Base-by-base conservation (phyloP, 1,139 yeast species). In the Magnusiomyces fungicola region DNA sequence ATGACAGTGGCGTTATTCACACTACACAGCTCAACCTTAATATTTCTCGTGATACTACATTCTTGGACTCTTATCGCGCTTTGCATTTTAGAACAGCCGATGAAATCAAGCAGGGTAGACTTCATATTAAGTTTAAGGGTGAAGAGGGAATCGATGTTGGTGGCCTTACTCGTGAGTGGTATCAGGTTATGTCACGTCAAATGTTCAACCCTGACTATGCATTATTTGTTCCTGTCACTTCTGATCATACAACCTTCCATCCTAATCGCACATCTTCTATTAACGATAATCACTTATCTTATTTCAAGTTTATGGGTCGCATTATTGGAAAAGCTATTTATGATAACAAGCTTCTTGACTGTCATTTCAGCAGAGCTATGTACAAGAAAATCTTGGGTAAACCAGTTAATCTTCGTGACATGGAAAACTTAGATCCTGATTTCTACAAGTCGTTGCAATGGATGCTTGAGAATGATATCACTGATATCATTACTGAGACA, bases 131-230 rank as follows among this genome's bases (percentile, higher is more conserved):
- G 30, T 94, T 94, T 70, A 83, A 82, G 58, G 96, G 96, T 3
- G 99, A 94, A 65, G 85, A 86, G 52, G 99, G 98, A 58, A 87
- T 92, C 46, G 99, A 94, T 73, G 98, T 97, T 2, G 99, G 99
- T 58, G 99, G 99, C 47, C 83, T 94, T 22, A 88, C 97, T 0
- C 75, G 98, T 61, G 99, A 94, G 66, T 94, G 98, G 98, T 90
- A 83, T 62, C 97, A 89, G 64, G 96, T 90, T 9, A 69, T 94
- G 51, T 83, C 97, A 0, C 74, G 97, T 54, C 97, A 92, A 66
- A 90, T 94, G 87, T 89, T 92, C 69, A 90, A 92, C 63, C 96
- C 98, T 0, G 96, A 89, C 61, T 90, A 90, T 69, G 97, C 97
- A 0, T 70, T 94, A 53, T 94, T 92, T 63, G 75, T 86, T 0